Percentiles rank a stretch among this genome's conserved stretches.
Evolutionary conservation across 208 protist species (phyloP).

Genomic region (Leishmania tropica): DNA sequence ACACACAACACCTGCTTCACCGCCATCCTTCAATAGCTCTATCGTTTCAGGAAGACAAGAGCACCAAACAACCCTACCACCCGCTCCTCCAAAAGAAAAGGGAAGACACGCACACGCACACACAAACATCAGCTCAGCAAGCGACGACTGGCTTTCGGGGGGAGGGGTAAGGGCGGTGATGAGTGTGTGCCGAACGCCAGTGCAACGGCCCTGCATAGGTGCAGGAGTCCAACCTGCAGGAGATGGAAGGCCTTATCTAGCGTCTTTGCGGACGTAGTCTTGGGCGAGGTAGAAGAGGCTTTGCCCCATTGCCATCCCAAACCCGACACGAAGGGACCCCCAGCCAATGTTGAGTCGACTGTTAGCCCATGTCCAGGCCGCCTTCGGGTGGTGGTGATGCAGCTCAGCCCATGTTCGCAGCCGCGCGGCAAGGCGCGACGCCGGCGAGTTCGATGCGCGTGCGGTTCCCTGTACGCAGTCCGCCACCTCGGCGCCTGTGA

Average conservation of each 20-base stretch:
- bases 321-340: slow-evolving; percentile 85
- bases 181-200: not conserved
- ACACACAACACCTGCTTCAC: not conserved
- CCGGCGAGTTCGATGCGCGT: not conserved
- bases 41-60: not conserved
- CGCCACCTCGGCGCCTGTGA: not conserved
- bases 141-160: not conserved
- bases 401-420: slow-evolving; percentile 14
- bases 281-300: slow-evolving; percentile 80
- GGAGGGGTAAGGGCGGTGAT: not conserved
- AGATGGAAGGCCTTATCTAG: not conserved
- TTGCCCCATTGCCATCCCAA: slow-evolving; percentile 90
- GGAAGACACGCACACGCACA: not conserved
- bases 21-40: not conserved
- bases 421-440: not conserved
- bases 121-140: not conserved
- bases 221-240: not conserved
- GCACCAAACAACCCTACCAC: not conserved
- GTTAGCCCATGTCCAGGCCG: slow-evolving; percentile 78
- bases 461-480: not conserved
- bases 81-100: not conserved
- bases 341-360: slow-evolving; percentile 90
- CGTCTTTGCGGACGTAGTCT: slow-evolving; percentile 29
- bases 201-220: not conserved
- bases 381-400: slow-evolving; percentile 66